Conservation (phyloP, 257 asterid species). For the Primulina tabacum region DNA sequence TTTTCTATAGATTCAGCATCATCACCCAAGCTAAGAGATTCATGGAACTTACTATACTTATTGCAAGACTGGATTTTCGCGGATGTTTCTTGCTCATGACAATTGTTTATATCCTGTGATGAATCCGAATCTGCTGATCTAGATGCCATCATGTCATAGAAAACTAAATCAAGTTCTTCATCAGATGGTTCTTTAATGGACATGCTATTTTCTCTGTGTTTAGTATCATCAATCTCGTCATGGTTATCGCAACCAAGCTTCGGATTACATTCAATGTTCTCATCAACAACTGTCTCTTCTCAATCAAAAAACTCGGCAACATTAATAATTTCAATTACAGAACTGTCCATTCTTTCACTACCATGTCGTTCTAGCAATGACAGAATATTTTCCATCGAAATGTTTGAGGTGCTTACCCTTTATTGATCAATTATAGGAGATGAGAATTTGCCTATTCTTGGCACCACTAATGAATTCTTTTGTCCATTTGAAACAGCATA, state of each 20-base stretch:
- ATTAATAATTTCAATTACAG: constrained; percentile 52
- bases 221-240: constrained; percentile 25
- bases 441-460: not conserved
- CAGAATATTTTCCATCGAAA: constrained; percentile 81
- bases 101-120: constrained; percentile 26
- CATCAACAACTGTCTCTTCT: constrained; percentile 35
- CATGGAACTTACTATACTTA: constrained; percentile 32
- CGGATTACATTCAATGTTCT: constrained; percentile 27
- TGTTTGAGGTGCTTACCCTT: constrained; percentile 68
- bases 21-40: constrained; percentile 60
- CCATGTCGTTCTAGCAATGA: constrained; percentile 47
- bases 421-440: not conserved
- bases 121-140: constrained; percentile 30
- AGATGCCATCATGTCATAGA: constrained; percentile 25
- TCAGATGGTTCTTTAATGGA: constrained; percentile 13
- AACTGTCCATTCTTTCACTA: constrained; percentile 37
- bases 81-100: constrained; percentile 35
- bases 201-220: constrained; percentile 17
- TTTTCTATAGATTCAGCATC: constrained; percentile 66
- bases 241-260: constrained; percentile 31
- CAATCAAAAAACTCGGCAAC: constrained; percentile 54
- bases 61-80: constrained; percentile 26
- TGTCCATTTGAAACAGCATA: constrained; percentile 41
- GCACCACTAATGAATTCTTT: constrained; percentile 8
- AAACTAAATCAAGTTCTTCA: constrained; percentile 33